Percentiles rank a stretch among this genome's conserved stretches.
Conservation (phyloP, 2,329 filamentous ascomycete species). For the Aspergillus pseudoterreus region DNA sequence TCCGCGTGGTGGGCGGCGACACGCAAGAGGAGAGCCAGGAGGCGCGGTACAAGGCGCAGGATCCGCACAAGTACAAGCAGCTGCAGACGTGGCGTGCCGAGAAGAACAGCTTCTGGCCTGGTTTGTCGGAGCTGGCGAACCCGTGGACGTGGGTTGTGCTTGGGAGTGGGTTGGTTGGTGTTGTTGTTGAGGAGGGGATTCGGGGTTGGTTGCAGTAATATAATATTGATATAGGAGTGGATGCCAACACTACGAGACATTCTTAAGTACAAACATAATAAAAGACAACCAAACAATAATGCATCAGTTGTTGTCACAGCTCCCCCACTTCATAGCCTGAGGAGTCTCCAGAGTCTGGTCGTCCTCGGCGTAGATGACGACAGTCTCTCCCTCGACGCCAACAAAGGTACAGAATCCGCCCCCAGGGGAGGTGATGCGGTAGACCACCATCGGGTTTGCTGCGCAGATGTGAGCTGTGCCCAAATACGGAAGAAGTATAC, state of each 20-base stretch:
- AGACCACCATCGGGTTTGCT: conserved; percentile 9
- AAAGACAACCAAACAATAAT: neutral
- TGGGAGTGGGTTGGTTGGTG: conserved; percentile 48
- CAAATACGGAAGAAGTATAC: neutral
- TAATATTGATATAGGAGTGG: neutral
- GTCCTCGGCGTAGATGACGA: conserved; percentile 5
- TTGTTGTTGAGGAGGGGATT: conserved; percentile 43
- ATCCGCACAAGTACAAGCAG: conserved; percentile 51
- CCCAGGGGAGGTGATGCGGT: conserved; percentile 2
- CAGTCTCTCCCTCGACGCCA: conserved; percentile 5
- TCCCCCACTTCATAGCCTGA: conserved; percentile 6
- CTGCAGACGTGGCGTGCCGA: conserved; percentile 50
- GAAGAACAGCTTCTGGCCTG: conserved; percentile 61
- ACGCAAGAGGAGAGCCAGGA: conserved; percentile 52
- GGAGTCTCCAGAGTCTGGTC: neutral
- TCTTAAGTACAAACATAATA: neutral
- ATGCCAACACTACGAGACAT: too few relatives aligned
- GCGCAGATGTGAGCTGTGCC: neutral
- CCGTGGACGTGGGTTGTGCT: conserved; percentile 55
- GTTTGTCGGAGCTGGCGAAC: conserved; percentile 48
- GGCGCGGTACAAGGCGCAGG: conserved; percentile 50
- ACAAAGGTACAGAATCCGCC: conserved; percentile 9
- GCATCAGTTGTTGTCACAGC: conserved; percentile 1
- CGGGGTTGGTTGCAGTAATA: conserved; percentile 8
- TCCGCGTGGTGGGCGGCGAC: conserved; percentile 56